A percentile compares a stretch with the other conserved stretches of the same genome.
phyloP scores from a whole-genome alignment of 1,284 basidiomycete genomes.

The Chondrostereum purpureum region DNA sequence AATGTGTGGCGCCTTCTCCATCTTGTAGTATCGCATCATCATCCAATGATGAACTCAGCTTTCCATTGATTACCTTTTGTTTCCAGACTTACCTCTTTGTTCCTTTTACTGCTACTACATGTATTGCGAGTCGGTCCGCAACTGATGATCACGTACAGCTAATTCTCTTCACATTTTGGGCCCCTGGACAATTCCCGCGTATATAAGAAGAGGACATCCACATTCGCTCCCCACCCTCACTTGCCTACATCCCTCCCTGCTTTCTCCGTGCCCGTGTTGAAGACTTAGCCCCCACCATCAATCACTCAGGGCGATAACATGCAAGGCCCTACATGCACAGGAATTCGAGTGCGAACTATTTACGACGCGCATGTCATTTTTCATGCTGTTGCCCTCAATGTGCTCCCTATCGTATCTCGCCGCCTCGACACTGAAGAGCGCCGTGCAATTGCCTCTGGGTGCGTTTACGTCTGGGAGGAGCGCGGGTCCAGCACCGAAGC shows the following conservation, averaged over 20 bases:
- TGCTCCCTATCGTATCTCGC: constrained; percentile 65
- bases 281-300: background rate
- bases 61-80: background rate
- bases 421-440: constrained; percentile 71
- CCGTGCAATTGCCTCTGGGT: constrained; percentile 57
- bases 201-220: too few relatives aligned
- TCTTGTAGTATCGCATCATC: background rate
- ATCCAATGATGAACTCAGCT: background rate
- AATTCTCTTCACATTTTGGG: too few relatives aligned
- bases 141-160: background rate
- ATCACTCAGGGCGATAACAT: constrained; percentile 21
- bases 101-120: too few relatives aligned
- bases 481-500: constrained; percentile 61
- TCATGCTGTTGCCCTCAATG: constrained; percentile 56
- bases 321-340: constrained; percentile 36
- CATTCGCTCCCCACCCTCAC: too few relatives aligned
- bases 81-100: background rate
- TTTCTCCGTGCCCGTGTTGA: background rate
- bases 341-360: constrained; percentile 41
- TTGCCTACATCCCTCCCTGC: background rate
- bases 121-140: background rate
- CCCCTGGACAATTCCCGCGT: too few relatives aligned
- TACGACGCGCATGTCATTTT: constrained; percentile 71
- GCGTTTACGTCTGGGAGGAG: constrained; percentile 81
- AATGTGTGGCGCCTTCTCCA: background rate